These are phyloP conservation scores for Pisolithus thermaeus DNA, from an alignment of 1,284 basidiomycete genomes.

Conservation along the genomic window DNA sequence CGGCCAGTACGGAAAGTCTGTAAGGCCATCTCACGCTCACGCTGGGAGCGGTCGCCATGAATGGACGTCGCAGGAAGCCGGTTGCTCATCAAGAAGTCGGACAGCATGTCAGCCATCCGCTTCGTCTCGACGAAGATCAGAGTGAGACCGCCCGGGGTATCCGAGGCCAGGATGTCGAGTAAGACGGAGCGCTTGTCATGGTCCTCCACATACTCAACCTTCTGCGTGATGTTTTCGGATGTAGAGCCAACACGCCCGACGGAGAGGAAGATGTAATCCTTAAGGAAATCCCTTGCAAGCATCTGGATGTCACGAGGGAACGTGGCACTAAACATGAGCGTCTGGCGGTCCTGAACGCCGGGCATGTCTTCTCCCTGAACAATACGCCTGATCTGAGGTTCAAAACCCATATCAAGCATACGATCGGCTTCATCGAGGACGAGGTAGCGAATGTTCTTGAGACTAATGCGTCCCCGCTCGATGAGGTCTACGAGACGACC, in stretches of 20 bases:
- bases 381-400: conserved; percentile 97
- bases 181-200: conserved; percentile 95
- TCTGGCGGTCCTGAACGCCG: conserved; percentile 86
- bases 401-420: conserved; percentile 99
- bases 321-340: conserved; percentile 99
- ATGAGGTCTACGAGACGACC: conserved; percentile 98
- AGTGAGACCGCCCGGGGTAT: conserved; percentile 72
- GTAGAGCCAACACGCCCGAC: conserved; percentile 98
- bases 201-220: conserved; percentile 98
- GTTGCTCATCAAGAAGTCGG: conserved; percentile 89
- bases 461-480: conserved; percentile 94
- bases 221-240: conserved; percentile 99
- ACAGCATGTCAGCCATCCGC: conserved; percentile 97
- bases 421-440: conserved; percentile 99
- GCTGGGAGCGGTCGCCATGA: conserved; percentile 96
- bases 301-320: conserved; percentile 99
- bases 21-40: conserved; percentile 94
- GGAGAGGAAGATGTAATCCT: conserved; percentile 97
- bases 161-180: conserved; percentile 88
- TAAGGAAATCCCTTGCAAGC: conserved; percentile 93
- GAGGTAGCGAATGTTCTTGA: conserved; percentile 95
- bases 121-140: conserved; percentile 99
- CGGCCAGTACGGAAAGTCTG: conserved; percentile 94
- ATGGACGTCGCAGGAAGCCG: conserved; percentile 92
- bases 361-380: conserved; percentile 99